phyloP scores from a whole-genome alignment of 768 basidiomycete genomes.

The Panellus pusillus region DNA sequence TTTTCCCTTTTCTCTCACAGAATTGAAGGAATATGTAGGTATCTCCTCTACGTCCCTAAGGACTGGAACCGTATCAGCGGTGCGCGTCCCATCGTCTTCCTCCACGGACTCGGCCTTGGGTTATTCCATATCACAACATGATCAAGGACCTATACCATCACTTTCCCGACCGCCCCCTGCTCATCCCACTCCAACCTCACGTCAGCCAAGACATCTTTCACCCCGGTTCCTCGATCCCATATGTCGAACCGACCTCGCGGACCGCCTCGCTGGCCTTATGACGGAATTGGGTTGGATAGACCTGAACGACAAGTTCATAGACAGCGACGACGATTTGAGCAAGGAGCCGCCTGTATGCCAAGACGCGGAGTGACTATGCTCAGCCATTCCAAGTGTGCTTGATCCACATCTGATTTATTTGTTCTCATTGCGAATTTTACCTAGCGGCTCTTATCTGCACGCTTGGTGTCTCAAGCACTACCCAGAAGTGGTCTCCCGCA shows the following conservation, averaged over 20 bases:
- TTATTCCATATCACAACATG: slow-evolving; percentile 63
- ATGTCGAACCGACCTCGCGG: slow-evolving; percentile 57
- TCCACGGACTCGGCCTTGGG: slow-evolving; percentile 90
- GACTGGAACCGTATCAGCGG: slow-evolving; percentile 61
- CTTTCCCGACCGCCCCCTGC: slow-evolving; percentile 67
- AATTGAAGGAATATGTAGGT: slow-evolving; percentile 41
- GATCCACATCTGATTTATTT: neutral
- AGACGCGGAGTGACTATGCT: slow-evolving; percentile 67
- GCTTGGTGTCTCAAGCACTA: slow-evolving; percentile 86
- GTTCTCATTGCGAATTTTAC: slow-evolving; percentile 3
- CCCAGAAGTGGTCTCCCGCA: slow-evolving; percentile 67
- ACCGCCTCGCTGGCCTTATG: slow-evolving; percentile 57
- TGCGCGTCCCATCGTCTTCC: slow-evolving; percentile 73
- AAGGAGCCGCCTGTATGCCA: slow-evolving; percentile 25
- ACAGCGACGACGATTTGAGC: slow-evolving; percentile 21
- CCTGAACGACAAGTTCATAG: slow-evolving; percentile 18
- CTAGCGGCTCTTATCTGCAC: slow-evolving; percentile 78
- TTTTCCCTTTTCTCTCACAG: neutral
- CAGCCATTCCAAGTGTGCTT: slow-evolving; percentile 85
- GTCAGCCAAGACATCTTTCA: slow-evolving; percentile 87
- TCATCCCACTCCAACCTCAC: slow-evolving; percentile 79
- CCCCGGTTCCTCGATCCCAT: slow-evolving; percentile 68
- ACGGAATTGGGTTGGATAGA: slow-evolving; percentile 64
- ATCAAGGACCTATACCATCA: slow-evolving; percentile 56
- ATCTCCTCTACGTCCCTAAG: slow-evolving; percentile 69